phyloP scores from a whole-genome alignment of 257 asterid species.

The Voacanga thouarsii region DNA sequence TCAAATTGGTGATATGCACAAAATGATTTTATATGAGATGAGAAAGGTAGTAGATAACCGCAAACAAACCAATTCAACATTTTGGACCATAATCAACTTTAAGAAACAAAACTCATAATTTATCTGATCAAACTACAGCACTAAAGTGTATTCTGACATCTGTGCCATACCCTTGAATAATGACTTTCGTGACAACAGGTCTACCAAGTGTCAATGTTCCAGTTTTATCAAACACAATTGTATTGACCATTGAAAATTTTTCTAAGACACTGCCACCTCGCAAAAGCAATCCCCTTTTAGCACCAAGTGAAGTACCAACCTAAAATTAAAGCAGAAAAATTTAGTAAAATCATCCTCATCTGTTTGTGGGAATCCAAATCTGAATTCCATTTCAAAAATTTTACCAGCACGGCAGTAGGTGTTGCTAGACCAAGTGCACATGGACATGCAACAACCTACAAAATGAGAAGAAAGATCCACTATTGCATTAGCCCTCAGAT shows the following conservation, averaged over 20 bases:
- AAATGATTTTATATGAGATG: background rate
- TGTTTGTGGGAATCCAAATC: constrained; percentile 10
- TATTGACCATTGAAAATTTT: constrained; percentile 70
- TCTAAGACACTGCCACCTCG: constrained; percentile 97
- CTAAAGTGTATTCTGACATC: constrained; percentile 58
- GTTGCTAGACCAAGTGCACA: constrained; percentile 99
- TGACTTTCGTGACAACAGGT: constrained; percentile 83
- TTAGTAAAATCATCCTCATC: background rate
- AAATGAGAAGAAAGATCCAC: constrained; percentile 24
- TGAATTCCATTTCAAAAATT: constrained; percentile 14
- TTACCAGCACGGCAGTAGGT: constrained; percentile 99
- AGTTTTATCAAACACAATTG: constrained; percentile 93
- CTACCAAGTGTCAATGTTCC: constrained; percentile 92
- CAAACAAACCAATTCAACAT: background rate
- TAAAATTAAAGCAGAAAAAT: constrained; percentile 28
- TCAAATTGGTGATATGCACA: no score
- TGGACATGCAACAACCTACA: constrained; percentile 98
- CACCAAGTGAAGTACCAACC: constrained; percentile 99
- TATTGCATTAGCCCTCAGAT: constrained; percentile 17
- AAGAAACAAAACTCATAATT: background rate
- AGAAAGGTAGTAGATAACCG: background rate
- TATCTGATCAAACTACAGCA: constrained; percentile 4
- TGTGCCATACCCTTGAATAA: constrained; percentile 36
- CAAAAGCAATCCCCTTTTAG: constrained; percentile 89
- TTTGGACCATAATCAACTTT: constrained; percentile 5